These are phyloP conservation scores for Zizania palustris DNA, from an alignment of 202 grass and related monocot genomes.

Conservation along the genomic window DNA sequence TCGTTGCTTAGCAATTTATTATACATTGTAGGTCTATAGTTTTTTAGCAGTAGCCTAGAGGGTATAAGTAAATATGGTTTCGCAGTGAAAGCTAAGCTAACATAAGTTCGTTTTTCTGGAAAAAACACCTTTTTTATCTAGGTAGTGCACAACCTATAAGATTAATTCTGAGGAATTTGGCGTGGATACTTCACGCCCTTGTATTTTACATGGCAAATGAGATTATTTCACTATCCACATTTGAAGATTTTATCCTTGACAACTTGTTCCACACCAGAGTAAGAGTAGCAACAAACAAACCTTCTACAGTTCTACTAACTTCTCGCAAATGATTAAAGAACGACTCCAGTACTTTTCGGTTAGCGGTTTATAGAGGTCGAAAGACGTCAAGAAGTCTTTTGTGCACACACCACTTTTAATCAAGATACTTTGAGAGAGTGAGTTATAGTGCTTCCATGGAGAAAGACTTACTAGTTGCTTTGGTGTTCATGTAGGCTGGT, in stretches of 20 bases:
- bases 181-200: background rate
- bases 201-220: background rate
- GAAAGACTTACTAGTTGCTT: constrained; percentile 1
- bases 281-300: background rate
- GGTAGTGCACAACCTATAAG: background rate
- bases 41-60: background rate
- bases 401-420: constrained; percentile 18
- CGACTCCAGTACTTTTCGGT: background rate
- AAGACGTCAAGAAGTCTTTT: background rate
- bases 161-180: constrained; percentile 5
- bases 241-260: constrained; percentile 13
- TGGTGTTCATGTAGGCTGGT: constrained; percentile 58
- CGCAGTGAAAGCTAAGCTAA: background rate
- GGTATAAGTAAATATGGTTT: background rate
- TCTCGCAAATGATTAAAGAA: background rate
- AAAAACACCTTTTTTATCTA: background rate
- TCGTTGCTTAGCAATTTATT: background rate
- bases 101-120: background rate
- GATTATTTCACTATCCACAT: background rate
- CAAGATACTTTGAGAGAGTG: background rate
- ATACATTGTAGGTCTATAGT: background rate
- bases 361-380: background rate
- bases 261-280: background rate
- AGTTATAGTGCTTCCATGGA: background rate
- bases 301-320: background rate